Conservation (phyloP, 2,329 filamentous ascomycete genomes). For the Neofusicoccum parvum region DNA sequence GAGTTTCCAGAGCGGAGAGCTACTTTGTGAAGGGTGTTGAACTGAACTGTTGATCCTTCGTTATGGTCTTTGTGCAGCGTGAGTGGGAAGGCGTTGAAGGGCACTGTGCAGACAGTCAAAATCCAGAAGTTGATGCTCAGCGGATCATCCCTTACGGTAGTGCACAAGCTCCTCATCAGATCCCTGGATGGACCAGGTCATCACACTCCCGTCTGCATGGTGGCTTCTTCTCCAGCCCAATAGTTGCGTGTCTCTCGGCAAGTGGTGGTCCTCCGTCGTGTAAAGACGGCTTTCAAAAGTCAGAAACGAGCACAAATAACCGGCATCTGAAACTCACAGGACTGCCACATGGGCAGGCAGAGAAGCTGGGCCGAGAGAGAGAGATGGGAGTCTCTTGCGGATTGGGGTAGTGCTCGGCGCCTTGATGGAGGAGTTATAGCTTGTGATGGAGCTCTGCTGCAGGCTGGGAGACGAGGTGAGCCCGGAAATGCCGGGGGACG, state of each 20-base stretch:
- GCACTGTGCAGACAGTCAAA: background rate
- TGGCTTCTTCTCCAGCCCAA: background rate
- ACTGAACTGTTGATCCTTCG: background rate
- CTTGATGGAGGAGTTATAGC: background rate
- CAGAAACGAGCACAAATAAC: background rate
- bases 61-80: constrained; percentile 6
- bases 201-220: constrained; percentile 4
- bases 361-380: constrained; percentile 2
- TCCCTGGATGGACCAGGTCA: constrained; percentile 1
- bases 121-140: background rate
- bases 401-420: background rate
- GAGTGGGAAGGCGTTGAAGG: constrained; percentile 1
- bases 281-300: background rate
- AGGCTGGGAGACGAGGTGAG: background rate
- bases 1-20: background rate
- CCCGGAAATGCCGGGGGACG: background rate
- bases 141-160: background rate
- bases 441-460: constrained; percentile 14
- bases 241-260: background rate
- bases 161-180: background rate
- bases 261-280: background rate
- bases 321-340: background rate
- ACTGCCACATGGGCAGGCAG: constrained; percentile 4
- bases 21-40: constrained; percentile 10
- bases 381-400: background rate